A percentile compares a stretch with the other conserved stretches of the same genome.
Conservation (phyloP, 2,329 filamentous ascomycete genomes). For the Pseudogymnoascus sp. region DNA sequence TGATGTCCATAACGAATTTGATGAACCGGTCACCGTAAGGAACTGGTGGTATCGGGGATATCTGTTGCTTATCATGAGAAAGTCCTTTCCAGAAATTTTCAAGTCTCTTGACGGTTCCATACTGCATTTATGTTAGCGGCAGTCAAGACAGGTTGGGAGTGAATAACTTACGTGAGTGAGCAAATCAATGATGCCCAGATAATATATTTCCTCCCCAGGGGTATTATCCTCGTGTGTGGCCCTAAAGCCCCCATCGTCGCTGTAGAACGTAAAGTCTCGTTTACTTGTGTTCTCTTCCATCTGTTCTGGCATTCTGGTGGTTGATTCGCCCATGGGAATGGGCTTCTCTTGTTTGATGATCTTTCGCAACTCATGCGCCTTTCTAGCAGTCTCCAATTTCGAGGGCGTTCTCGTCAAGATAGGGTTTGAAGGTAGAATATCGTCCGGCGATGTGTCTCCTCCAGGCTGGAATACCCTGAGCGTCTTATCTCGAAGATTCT, state of each 20-base stretch:
- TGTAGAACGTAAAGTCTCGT: conserved; percentile 73
- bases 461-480: conserved; percentile 90
- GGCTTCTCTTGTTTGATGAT: conserved; percentile 90
- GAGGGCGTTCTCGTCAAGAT: conserved; percentile 82
- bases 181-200: conserved; percentile 96
- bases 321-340: conserved; percentile 79
- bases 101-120: conserved; percentile 86
- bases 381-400: conserved; percentile 82
- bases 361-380: conserved; percentile 82
- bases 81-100: conserved; percentile 97
- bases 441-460: conserved; percentile 54
- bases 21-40: conserved; percentile 91
- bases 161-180: conserved; percentile 74
- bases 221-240: conserved; percentile 86
- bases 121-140: conserved; percentile 45
- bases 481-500: conserved; percentile 84
- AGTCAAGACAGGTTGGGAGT: neutral
- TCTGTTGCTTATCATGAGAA: conserved; percentile 72
- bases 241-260: conserved; percentile 85
- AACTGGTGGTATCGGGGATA: conserved; percentile 84
- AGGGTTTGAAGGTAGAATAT: conserved; percentile 36
- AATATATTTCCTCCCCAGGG: conserved; percentile 89
- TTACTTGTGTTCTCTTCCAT: conserved; percentile 67
- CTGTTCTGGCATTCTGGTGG: conserved; percentile 83
- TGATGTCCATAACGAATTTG: conserved; percentile 83